A percentile compares a stretch with the other conserved stretches of the same genome.
These are phyloP conservation scores for Russula sp. DNA, from an alignment of 768 basidiomycete species.

Conservation along the genomic window DNA sequence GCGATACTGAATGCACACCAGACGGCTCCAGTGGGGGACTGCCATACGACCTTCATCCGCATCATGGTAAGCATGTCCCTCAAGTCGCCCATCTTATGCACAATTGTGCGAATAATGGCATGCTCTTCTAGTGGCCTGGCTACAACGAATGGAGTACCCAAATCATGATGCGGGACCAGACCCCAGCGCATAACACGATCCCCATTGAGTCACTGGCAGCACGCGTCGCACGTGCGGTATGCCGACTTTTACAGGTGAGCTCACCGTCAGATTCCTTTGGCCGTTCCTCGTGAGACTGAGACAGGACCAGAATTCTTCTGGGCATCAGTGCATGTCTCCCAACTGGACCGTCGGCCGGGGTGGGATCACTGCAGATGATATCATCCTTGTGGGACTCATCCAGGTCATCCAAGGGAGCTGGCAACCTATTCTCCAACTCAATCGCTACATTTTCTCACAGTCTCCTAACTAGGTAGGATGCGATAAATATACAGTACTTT, in stretches of 20 bases:
- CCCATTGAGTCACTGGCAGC: constrained; percentile 5
- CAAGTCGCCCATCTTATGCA: not conserved
- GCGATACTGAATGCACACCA: not conserved
- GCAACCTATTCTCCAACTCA: constrained; percentile 24
- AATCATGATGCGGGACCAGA: constrained; percentile 20
- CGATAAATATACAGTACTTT: not conserved
- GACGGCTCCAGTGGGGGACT: constrained; percentile 10
- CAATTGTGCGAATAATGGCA: not conserved
- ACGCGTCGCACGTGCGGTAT: constrained; percentile 12
- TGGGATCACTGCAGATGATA: constrained; percentile 19
- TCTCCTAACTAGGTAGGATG: not conserved
- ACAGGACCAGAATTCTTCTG: not conserved
- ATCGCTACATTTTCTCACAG: not conserved
- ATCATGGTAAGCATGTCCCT: constrained; percentile 5
- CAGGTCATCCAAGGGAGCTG: constrained; percentile 25
- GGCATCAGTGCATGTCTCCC: not conserved
- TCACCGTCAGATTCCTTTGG: not conserved
- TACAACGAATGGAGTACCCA: constrained; percentile 14
- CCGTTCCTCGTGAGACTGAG: not conserved
- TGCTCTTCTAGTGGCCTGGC: constrained; percentile 18
- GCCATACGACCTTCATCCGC: constrained; percentile 11
- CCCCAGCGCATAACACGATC: not conserved
- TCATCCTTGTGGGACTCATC: constrained; percentile 20
- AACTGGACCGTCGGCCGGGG: constrained; percentile 13
- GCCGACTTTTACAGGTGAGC: constrained; percentile 17